Evolutionary conservation across 2,329 filamentous ascomycete genomes (phyloP), one percentile per base, ranked within the genome.

Genomic region (Fusarium sp.): DNA sequence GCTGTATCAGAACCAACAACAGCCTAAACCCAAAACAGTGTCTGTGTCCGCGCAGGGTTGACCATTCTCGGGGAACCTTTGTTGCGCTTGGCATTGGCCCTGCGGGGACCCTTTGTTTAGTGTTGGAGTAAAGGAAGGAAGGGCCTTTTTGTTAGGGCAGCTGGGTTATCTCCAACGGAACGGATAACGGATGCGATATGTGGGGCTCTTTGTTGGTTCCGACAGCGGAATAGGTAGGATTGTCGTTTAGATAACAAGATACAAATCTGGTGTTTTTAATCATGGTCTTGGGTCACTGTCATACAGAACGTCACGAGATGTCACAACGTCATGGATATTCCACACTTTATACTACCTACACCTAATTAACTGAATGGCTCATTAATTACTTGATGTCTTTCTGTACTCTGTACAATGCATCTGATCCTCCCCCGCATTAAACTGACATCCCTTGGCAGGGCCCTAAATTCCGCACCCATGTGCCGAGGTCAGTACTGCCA

Each of bases 41-140:
- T 39, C 43, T 39, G 16, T 48, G 53, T 37, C 39, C 51, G 51
- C 46, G 28, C 44, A 26, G 18, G 43, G 44, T 18, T 34, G 43
- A 42, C 37, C 65, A 51, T 19, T 56, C 42, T 55, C 57, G 57
- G 53, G 67, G 67, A 64, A 70, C 67, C 67, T 70, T 70, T 70
- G 67, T 67, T 54, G 26, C 6, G 63, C 66, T 69, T 69, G 66
- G 61, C 65, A 14, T 30, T 28, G 44, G 34, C 21, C 19, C 25
- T 57, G 48, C 53, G 67, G 66, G 46, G 65, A 56, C 53, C 64
- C 62, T 69, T 69, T 70, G 66, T 51, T 25, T 25, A 51, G 49
- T 37, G 34, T 52, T 67, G 56, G 46, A 55, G 34, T 37, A 37
- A 37, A n/a, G 31, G 34, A 69, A 62, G 34, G 30, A 69, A 66